Conservation (phyloP, 1,139 yeast genomes). For the Diutina sp. region DNA sequence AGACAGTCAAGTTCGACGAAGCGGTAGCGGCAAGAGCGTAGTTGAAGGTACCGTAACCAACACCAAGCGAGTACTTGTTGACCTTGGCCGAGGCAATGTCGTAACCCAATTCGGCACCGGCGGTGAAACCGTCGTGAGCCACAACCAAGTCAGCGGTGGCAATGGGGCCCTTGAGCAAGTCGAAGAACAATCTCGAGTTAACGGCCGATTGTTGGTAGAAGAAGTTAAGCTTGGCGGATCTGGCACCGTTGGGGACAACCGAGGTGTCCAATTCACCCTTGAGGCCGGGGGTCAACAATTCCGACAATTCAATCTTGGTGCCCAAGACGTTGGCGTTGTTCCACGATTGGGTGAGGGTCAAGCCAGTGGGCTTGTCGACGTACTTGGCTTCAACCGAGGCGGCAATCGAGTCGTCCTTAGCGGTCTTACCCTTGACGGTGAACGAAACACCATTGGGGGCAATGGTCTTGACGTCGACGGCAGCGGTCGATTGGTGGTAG, state of each 20-base stretch:
- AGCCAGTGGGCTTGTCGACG: conserved; percentile 86
- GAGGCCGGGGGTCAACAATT: conserved; percentile 89
- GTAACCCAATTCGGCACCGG: conserved; percentile 96
- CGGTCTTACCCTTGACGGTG: conserved; percentile 88
- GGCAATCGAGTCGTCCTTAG: conserved; percentile 70
- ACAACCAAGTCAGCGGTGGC: conserved; percentile 91
- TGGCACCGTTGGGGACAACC: conserved; percentile 77
- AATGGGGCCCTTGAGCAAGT: conserved; percentile 88
- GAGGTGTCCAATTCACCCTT: conserved; percentile 87
- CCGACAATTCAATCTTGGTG: conserved; percentile 88
- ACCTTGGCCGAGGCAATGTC: conserved; percentile 88
- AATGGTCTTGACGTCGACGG: conserved; percentile 79
- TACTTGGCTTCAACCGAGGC: conserved; percentile 89
- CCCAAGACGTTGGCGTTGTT: conserved; percentile 84
- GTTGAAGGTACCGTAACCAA: conserved; percentile 83
- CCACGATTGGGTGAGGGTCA: conserved; percentile 96
- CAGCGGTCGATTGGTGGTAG: conserved; percentile 81
- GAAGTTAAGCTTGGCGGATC: conserved; percentile 84
- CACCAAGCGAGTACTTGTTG: conserved; percentile 88
- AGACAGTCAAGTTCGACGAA: conserved; percentile 78
- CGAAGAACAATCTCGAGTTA: conserved; percentile 91
- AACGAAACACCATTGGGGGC: conserved; percentile 97
- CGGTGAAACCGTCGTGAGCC: conserved; percentile 93
- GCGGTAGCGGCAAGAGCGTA: conserved; percentile 86
- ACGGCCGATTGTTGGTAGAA: conserved; percentile 89